Evolutionary conservation across 1,139 yeast genomes (phyloP), one percentile per base, ranked within the genome.

Genomic region (Pneumocystis murina): DNA sequence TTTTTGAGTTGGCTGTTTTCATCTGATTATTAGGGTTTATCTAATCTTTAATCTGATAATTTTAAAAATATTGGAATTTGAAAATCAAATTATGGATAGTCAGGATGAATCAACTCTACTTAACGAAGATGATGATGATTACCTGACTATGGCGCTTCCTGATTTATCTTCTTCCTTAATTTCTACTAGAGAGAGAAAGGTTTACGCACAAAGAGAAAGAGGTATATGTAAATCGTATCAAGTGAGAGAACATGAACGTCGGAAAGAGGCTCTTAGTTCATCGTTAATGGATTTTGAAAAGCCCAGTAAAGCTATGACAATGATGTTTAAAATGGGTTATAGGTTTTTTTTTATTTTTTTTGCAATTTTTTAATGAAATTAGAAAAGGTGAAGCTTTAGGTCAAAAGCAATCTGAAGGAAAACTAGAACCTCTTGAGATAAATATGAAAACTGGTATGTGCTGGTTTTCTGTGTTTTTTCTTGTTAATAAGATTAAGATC

Each of bases 251-350:
- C 33, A 28, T 20, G 55, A 48, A 12, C 28, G 33, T 57, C 60
- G 62, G 61, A 55, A 35, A 61, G 57, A 54, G 35, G 55, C 8
- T 41, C 67, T 16, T 62, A 58, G 38, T 43, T 43, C 30, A 39
- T 35, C 6, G 39, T 62, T 12, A 64, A 60, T 40, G 61, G 64
- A 8, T 63, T 63, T 35, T 65, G 64, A 33, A 62, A 65, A 58
- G 36, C 64, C 61, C 14, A 68, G 62, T 64, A 75, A 78, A 61
- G 86, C 84, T 0, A 73, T 80, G 36, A 68, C 75, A 7, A 81
- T 82, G 66, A 81, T 82, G 85, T 73, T 76, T 67, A 78, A 76
- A 68, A 82, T 82, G 85, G 86, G 86, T 2, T 82, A 77, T 69
- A 75, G 74, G 65, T 70, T 75, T 1, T 84, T 83, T 12, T 74